Evolutionary conservation across 495 filamentous ascomycete species (phyloP).

Genomic region (Penicillium crystallinum): DNA sequence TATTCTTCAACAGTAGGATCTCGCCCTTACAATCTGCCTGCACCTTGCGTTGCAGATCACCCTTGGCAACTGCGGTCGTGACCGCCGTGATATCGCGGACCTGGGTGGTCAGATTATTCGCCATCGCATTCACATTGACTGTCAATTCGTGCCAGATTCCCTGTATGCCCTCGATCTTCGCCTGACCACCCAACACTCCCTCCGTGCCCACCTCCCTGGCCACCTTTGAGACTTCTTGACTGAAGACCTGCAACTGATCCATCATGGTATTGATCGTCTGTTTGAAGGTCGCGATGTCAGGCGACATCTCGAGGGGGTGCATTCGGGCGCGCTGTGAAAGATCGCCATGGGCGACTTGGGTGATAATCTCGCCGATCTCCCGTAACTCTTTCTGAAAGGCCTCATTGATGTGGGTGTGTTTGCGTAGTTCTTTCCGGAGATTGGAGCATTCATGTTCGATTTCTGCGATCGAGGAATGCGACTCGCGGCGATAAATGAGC

Average conservation of each 20-base stretch:
- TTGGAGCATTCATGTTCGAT: conserved; percentile 49
- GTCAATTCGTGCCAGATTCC: conserved; percentile 94
- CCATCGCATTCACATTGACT: conserved; percentile 88
- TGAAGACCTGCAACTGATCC: conserved; percentile 89
- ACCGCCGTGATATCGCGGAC: conserved; percentile 91
- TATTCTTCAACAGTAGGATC: conserved; percentile 81
- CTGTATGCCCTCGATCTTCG: conserved; percentile 79
- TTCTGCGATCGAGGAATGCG: conserved; percentile 16
- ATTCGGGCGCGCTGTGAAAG: conserved; percentile 88
- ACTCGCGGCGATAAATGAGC: conserved; percentile 33
- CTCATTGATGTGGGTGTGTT: conserved; percentile 88
- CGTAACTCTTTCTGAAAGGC: conserved; percentile 89
- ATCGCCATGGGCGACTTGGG: conserved; percentile 82
- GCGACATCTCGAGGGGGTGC: conserved; percentile 86
- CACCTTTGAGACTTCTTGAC: conserved; percentile 84
- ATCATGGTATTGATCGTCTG: conserved; percentile 90
- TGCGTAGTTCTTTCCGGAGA: conserved; percentile 78
- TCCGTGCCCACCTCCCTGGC: conserved; percentile 91
- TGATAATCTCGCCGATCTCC: conserved; percentile 90
- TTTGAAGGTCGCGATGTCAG: conserved; percentile 91
- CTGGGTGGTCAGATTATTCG: conserved; percentile 85
- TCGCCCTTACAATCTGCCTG: conserved; percentile 87
- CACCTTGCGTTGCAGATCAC: conserved; percentile 86
- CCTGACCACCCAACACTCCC: conserved; percentile 83
- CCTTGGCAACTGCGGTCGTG: conserved; percentile 84